phyloP scores from a whole-genome alignment of 768 basidiomycete species.

The Auriscalpium orientale region DNA sequence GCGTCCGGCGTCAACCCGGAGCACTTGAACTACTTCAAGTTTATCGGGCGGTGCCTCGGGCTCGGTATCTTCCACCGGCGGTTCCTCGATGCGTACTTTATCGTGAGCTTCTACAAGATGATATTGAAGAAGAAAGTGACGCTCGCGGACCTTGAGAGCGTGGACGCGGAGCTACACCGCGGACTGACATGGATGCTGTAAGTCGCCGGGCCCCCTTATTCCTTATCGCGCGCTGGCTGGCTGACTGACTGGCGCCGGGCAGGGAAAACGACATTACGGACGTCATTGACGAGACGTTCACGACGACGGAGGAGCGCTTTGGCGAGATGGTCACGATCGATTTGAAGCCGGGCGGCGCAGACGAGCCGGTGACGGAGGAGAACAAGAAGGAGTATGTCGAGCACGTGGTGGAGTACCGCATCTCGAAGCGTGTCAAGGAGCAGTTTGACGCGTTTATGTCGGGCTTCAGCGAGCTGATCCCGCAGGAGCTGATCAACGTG shows the following conservation, averaged over 20 bases:
- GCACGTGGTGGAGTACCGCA: constrained; percentile 90
- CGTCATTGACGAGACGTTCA: constrained; percentile 96
- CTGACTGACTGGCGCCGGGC: background rate
- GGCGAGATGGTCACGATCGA: constrained; percentile 98
- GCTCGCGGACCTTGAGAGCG: constrained; percentile 88
- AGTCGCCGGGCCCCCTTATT: constrained; percentile 25
- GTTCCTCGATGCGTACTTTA: constrained; percentile 98
- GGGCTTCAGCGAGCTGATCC: constrained; percentile 99
- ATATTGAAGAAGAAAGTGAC: constrained; percentile 97
- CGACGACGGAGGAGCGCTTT: constrained; percentile 94
- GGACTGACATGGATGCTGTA: constrained; percentile 99
- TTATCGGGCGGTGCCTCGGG: constrained; percentile 92
- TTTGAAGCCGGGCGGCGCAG: constrained; percentile 80
- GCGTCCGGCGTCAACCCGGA: constrained; percentile 98
- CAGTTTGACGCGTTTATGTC: constrained; percentile 99
- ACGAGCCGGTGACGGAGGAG: constrained; percentile 85
- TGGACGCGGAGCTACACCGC: constrained; percentile 90
- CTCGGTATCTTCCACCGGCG: constrained; percentile 98
- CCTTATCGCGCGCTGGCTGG: constrained; percentile 14
- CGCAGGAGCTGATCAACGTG: constrained; percentile 94
- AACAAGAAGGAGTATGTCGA: constrained; percentile 99
- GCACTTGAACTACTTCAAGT: constrained; percentile 99
- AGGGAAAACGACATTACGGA: constrained; percentile 99
- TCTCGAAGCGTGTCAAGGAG: constrained; percentile 93
- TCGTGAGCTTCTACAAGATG: constrained; percentile 99